Base-by-base conservation (phyloP, 345 rosid genomes). In the Euphorbia tirucalli region DNA sequence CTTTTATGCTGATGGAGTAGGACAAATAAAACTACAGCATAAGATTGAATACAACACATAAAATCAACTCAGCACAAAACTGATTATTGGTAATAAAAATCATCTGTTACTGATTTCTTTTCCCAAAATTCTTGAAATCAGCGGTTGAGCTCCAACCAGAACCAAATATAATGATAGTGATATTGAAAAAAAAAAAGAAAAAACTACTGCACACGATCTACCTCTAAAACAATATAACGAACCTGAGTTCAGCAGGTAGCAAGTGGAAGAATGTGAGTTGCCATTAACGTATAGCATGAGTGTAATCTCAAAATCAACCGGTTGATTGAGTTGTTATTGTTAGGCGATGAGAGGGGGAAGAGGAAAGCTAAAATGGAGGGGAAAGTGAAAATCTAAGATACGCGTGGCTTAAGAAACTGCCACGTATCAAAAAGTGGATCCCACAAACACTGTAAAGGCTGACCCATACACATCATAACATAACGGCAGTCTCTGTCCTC, bases 161-260 rank as follows among this genome's bases (percentile, higher is more conserved):
- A 3, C 46, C 10, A 41, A 41, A 41, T 6, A 41, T 41, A 41
- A 5, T 41, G 46, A 11, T 11, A 41, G 46, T 10, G 10, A 41
- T 2, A 41, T 41, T 10, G 6, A 7, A 10, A 10, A 10, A 11
- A 41, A 41, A 41, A 41, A 41, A 41, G 13, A 10, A 44, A 13
- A 44, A 3, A 7, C 44, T 41, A 41, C 11, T 41, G 11, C 44
- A 46, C 16, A 46, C 18, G 52, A 46, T 46, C 52, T 46, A 13
- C 19, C 52, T 13, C 52, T 1, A 13, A 46, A 41, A 7, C 46
- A 41, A 1, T 7, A 4, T 6, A 56, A 76, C 77, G 52, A 74
- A 81, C 83, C 81, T 66, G 62, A 44, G 71, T 1, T 28, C 39
- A 28, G 64, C 30, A 52, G 49, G 28, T 44, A 25, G 60, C 9